phyloP scores from a whole-genome alignment of 371 early-diverging fungal genomes.

The Mortierella sp. region DNA sequence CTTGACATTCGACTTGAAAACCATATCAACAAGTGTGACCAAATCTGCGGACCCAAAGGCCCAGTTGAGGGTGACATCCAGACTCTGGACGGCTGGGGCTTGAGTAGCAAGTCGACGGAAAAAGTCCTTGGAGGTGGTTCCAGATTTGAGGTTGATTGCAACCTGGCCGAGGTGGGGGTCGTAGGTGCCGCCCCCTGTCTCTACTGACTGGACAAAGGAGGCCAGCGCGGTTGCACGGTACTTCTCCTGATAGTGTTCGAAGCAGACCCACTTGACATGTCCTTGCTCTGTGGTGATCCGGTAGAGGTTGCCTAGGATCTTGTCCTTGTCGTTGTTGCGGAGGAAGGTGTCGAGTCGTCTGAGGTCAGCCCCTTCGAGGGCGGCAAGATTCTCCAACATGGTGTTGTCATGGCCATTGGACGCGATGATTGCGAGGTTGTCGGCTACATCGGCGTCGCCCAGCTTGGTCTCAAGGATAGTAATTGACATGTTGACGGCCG shows the following conservation, averaged over 20 bases:
- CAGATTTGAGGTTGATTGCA: slow-evolving; percentile 1
- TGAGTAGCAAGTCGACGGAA: neutral
- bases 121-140: slow-evolving; percentile 9
- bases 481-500: slow-evolving; percentile 16
- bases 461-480: slow-evolving; percentile 11
- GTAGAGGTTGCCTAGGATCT: slow-evolving; percentile 27
- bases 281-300: slow-evolving; percentile 19
- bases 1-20: neutral
- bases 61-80: slow-evolving; percentile 18
- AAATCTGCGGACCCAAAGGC: neutral
- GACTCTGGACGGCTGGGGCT: slow-evolving; percentile 11
- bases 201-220: neutral
- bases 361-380: slow-evolving; percentile 26
- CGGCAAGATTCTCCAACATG: neutral
- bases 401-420: neutral
- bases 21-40: neutral
- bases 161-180: slow-evolving; percentile 16
- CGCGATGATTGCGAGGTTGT: neutral
- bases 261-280: slow-evolving; percentile 35
- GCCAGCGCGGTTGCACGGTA: no score
- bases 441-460: neutral
- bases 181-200: neutral
- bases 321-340: slow-evolving; percentile 20
- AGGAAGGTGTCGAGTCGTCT: slow-evolving; percentile 16
- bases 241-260: slow-evolving; percentile 15